Evolutionary conservation across 2,329 filamentous ascomycete genomes (phyloP).

Genomic region (Graphium sp.): DNA sequence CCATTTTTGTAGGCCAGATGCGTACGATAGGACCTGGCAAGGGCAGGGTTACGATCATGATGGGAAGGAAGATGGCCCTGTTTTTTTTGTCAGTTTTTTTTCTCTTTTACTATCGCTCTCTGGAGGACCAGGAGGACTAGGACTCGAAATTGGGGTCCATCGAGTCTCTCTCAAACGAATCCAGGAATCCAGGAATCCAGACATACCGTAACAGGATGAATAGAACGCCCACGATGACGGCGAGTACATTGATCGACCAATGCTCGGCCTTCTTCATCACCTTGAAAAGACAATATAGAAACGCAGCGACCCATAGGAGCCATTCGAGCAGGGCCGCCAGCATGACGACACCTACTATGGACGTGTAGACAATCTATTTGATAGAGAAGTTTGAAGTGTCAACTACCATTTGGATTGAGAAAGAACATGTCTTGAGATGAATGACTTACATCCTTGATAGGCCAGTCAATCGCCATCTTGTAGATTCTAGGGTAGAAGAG

Average conservation of each 20-base stretch:
- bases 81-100: too few relatives aligned
- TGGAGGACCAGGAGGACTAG: too few relatives aligned
- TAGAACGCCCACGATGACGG: conserved; percentile 54
- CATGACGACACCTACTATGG: conserved; percentile 68
- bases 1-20: conserved; percentile 54
- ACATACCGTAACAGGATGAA: conserved; percentile 63
- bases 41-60: too few relatives aligned
- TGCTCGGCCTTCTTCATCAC: conserved; percentile 81
- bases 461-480: conserved; percentile 25
- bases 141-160: too few relatives aligned
- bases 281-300: conserved; percentile 79
- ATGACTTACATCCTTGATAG: conserved; percentile 23
- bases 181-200: too few relatives aligned
- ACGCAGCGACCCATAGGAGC: conserved; percentile 89
- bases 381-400: too few relatives aligned
- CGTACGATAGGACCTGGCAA: conserved; percentile 37
- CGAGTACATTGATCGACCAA: conserved; percentile 64
- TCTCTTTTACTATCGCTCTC: too few relatives aligned
- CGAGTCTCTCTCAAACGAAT: too few relatives aligned
- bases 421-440: too few relatives aligned
- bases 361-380: conserved; percentile 82
- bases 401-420: too few relatives aligned
- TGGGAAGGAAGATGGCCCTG: too few relatives aligned
- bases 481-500: too few relatives aligned
- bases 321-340: conserved; percentile 77